Base-by-base conservation (phyloP, 2,329 filamentous ascomycete species). In the Alternaria sp. region DNA sequence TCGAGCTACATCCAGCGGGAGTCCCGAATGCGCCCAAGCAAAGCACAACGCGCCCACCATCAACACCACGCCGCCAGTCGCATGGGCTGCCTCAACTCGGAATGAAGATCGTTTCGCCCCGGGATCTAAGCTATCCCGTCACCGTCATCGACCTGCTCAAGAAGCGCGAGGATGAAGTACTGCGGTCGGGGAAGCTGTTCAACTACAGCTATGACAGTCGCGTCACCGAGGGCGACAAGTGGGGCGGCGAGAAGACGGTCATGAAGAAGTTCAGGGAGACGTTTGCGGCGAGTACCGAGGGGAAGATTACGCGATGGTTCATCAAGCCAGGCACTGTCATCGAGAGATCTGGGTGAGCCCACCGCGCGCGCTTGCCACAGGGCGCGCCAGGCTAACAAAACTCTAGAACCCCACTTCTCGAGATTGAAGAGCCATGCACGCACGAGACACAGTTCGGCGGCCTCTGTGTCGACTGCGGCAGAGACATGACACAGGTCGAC, bases 381-480 rank as follows among this genome's bases (percentile, higher is more conserved):
- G 36, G 52, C 54, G 56, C 42, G 33, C 24, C 29, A 48, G 31
- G 29, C 56, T 65, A 45, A 65, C 44, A 33, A 37, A 17, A 2
- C n/a, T 50, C n/a, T 54, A 87, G 85, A 26, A 77, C 83, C 33
- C 79, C 82, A 23, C 77, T 90, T 61, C 86, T 93, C 59, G 88
- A 92, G 60, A 90, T 99, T 53, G 90, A 97, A 71, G 95, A 99
- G 80, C 88, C 90, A 56, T 99, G 95, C 79, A 86, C 90, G 29
- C 95, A 99, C 79, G 91, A 94, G 70, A 85, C 96, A 39, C 94
- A 98, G 78, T 97, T 92, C 73, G 90, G 90, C 56, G 93, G 93
- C 42, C 85, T 99, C 66, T 99, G 95, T 80, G 92, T 88, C 58
- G 86, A 93, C 62, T 99, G 95, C 78, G 95, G 95, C 63, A 92